A percentile compares a stretch with the other conserved stretches of the same genome.
These are phyloP conservation scores for Schoenoplectus tabernaemontani DNA, from an alignment of 202 grass and related monocot species.

Conservation along the genomic window DNA sequence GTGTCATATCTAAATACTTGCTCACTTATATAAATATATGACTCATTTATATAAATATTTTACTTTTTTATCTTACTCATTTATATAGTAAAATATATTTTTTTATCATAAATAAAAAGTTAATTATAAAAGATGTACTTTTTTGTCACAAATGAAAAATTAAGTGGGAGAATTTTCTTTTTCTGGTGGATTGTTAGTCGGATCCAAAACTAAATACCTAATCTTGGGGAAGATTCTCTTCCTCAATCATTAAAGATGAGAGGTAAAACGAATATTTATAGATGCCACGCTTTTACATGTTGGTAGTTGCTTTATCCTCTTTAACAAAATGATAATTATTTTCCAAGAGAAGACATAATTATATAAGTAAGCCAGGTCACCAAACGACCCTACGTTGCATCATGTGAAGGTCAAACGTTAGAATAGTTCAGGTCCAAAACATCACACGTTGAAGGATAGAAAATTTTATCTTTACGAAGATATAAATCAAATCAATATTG, in stretches of 20 bases:
- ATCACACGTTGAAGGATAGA: not conserved
- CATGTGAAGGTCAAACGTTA: conserved; percentile 14
- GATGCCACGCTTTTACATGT: not conserved
- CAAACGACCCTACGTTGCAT: not conserved
- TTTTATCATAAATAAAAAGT: too few relatives aligned
- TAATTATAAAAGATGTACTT: too few relatives aligned
- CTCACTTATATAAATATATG: too few relatives aligned
- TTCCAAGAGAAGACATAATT: not conserved
- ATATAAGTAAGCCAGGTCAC: not conserved
- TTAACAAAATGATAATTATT: not conserved
- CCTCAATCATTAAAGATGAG: conserved; percentile 19
- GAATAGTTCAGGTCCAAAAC: conserved; percentile 1
- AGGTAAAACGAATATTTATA: conserved; percentile 12
- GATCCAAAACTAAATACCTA: not conserved
- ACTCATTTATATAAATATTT: too few relatives aligned
- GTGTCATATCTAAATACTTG: too few relatives aligned
- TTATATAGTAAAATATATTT: too few relatives aligned
- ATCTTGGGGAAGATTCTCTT: conserved; percentile 13
- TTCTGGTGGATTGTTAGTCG: too few relatives aligned
- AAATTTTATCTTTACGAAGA: not conserved
- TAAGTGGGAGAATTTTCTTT: too few relatives aligned
- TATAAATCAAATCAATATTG: not conserved
- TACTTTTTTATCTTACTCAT: too few relatives aligned
- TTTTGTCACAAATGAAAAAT: too few relatives aligned
- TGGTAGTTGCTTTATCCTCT: conserved; percentile 7